These are phyloP conservation scores for Paramecium biaurelia DNA, from an alignment of 73 alveolate genomes.

Conservation along the genomic window DNA sequence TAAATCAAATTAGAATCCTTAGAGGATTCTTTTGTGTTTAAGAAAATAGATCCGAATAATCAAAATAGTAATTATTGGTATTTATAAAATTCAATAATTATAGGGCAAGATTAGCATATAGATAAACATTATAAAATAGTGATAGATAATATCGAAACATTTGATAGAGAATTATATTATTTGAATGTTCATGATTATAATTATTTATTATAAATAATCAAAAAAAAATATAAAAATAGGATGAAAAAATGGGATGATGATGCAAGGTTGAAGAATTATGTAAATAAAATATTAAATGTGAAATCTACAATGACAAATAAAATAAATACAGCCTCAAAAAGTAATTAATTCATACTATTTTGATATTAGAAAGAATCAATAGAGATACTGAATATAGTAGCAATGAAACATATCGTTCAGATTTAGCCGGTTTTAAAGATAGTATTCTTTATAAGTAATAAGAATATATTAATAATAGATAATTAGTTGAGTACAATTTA, in stretches of 20 bases:
- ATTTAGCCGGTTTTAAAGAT: neutral
- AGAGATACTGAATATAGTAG: constrained; percentile 28
- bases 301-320: neutral
- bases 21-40: neutral
- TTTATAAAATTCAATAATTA: neutral
- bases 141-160: neutral
- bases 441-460: neutral
- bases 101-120: neutral
- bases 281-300: neutral
- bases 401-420: neutral
- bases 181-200: neutral
- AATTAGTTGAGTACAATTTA: neutral
- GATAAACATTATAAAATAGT: neutral
- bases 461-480: neutral
- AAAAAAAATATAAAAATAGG: neutral
- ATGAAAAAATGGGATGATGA: constrained; percentile 50
- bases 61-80: neutral
- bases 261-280: neutral
- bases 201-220: neutral
- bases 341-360: neutral
- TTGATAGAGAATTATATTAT: neutral
- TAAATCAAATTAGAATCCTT: neutral
- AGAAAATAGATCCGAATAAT: neutral
- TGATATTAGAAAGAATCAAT: neutral
- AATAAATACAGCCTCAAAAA: neutral